Conservation (phyloP, 768 basidiomycete species). For the Clavulina sp. region DNA sequence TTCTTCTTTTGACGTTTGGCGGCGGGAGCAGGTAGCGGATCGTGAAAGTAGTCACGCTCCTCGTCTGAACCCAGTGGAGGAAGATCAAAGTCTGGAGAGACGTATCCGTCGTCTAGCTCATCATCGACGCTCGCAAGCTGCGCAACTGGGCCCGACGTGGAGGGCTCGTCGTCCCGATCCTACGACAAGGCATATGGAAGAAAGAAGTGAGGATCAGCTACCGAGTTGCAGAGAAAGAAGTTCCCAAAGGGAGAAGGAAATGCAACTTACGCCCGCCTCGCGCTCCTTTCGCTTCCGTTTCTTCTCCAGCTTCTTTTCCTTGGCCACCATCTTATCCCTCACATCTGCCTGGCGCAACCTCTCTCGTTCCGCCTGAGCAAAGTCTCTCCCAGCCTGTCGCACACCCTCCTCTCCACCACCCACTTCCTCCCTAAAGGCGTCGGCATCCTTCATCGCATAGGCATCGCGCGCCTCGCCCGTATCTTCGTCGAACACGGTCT, state of each 20-base stretch:
- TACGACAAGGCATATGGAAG: conserved; percentile 1
- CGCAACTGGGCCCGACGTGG: background rate
- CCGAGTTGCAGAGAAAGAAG: background rate
- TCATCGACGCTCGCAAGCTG: conserved; percentile 11
- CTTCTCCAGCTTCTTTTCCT: conserved; percentile 78
- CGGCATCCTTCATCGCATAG: conserved; percentile 65
- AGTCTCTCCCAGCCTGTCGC: conserved; percentile 45
- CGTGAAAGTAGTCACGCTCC: conserved; percentile 15
- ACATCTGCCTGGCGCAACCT: conserved; percentile 56
- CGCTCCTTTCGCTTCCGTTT: conserved; percentile 80
- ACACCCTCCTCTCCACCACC: conserved; percentile 35
- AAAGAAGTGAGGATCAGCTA: conserved; percentile 4
- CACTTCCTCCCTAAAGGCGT: conserved; percentile 48
- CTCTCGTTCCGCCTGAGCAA: conserved; percentile 53
- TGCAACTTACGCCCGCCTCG: conserved; percentile 26
- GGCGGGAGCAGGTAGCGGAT: conserved; percentile 9
- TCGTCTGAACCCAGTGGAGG: conserved; percentile 19
- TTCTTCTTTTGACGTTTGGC: conserved; percentile 6
- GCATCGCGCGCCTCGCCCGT: conserved; percentile 63
- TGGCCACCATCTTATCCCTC: conserved; percentile 64
- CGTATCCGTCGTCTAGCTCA: conserved; percentile 42
- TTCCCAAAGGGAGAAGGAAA: background rate
- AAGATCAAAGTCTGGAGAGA: conserved; percentile 52
- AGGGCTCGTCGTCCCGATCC: conserved; percentile 1
- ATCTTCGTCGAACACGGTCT: conserved; percentile 81